Evolutionary conservation across 129 eudicot species (phyloP).

Genomic region (Ambrosia trifida): DNA sequence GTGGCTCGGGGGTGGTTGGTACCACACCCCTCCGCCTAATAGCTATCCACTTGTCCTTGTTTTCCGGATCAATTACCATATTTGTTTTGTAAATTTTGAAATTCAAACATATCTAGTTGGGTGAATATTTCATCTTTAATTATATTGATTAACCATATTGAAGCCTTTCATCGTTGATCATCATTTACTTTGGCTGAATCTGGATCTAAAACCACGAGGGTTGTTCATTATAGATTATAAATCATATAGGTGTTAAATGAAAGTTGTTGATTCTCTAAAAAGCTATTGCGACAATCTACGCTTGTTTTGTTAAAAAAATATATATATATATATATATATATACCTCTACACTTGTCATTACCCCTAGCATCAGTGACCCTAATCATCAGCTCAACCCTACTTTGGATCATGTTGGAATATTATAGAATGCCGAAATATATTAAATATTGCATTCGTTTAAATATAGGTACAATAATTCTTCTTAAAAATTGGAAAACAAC

Average conservation of each 20-base stretch:
- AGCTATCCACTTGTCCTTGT: too few relatives aligned
- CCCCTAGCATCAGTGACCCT: constrained; percentile 27
- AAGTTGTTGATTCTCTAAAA: constrained; percentile 9
- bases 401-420: constrained; percentile 16
- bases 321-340: too few relatives aligned
- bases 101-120: too few relatives aligned
- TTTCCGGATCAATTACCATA: too few relatives aligned
- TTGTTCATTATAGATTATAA: constrained; percentile 1
- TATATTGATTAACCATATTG: too few relatives aligned
- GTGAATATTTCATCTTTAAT: too few relatives aligned
- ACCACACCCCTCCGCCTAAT: too few relatives aligned
- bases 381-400: constrained; percentile 20
- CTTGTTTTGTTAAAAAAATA: neutral
- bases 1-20: too few relatives aligned
- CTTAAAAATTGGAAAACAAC: neutral
- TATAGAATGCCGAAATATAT: neutral
- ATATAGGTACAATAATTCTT: neutral
- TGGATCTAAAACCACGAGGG: constrained; percentile 4
- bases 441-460: neutral
- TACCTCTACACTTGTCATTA: constrained; percentile 21
- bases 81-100: too few relatives aligned
- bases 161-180: too few relatives aligned
- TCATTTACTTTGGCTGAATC: too few relatives aligned
- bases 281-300: constrained; percentile 16
- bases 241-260: constrained; percentile 4